Conservation (phyloP, 768 basidiomycete genomes). For the Leccinum broughii region DNA sequence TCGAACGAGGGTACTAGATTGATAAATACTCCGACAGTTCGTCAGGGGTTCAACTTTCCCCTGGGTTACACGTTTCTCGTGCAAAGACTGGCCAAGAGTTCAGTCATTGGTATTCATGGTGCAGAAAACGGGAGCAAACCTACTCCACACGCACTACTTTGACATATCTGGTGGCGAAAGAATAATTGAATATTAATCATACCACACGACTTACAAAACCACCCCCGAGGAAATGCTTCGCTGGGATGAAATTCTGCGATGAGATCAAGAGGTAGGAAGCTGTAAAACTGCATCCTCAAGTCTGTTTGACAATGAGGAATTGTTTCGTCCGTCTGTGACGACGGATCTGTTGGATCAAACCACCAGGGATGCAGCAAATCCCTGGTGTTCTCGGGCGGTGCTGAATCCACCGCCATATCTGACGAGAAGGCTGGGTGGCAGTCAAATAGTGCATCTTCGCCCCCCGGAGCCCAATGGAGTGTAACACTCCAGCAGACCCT, state of each 20-base stretch:
- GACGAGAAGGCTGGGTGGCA: not conserved
- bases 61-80: not conserved
- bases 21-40: conserved; percentile 24
- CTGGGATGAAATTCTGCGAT: conserved; percentile 31
- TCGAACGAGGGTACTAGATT: conserved; percentile 12
- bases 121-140: conserved; percentile 4
- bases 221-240: conserved; percentile 44
- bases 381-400: not conserved
- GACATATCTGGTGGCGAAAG: conserved; percentile 50
- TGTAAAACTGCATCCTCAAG: conserved; percentile 27
- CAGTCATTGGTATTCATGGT: conserved; percentile 4
- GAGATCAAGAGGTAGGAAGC: conserved; percentile 33
- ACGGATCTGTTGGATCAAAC: conserved; percentile 16
- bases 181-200: conserved; percentile 46
- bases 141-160: conserved; percentile 42
- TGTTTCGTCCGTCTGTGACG: conserved; percentile 2
- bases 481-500: conserved; percentile 46
- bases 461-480: conserved; percentile 52
- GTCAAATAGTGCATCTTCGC: conserved; percentile 40
- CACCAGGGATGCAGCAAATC: conserved; percentile 24
- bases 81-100: conserved; percentile 14
- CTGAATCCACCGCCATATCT: not conserved
- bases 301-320: conserved; percentile 26
- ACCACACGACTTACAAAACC: conserved; percentile 50
- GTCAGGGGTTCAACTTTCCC: conserved; percentile 25